Evolutionary conservation across 148 eudicot genomes (phyloP).

Genomic region (Oxyria digyna): DNA sequence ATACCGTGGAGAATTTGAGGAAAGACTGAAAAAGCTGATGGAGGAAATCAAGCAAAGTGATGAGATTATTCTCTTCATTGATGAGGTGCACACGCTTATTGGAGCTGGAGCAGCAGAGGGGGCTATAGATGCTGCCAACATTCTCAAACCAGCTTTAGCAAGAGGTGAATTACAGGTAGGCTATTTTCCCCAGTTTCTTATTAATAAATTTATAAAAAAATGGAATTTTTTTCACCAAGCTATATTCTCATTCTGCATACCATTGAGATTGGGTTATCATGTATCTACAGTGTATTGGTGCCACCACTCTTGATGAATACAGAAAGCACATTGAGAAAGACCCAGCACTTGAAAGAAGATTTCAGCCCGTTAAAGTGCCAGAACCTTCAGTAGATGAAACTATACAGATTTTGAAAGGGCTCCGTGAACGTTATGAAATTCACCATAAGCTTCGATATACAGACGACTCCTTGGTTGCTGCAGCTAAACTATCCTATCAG

Average conservation of each 20-base stretch:
- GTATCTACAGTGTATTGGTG: conserved; percentile 79
- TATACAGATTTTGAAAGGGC: conserved; percentile 76
- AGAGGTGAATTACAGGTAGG: conserved; percentile 91
- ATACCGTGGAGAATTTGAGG: conserved; percentile 94
- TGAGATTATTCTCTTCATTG: conserved; percentile 76
- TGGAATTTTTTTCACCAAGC: too few species aligned
- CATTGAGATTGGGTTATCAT: neutral
- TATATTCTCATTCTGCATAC: too few species aligned
- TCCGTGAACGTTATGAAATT: conserved; percentile 86
- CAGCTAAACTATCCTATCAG: conserved; percentile 16
- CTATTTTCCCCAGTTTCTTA: neutral
- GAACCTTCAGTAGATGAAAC: conserved; percentile 93
- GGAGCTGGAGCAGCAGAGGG: conserved; percentile 98
- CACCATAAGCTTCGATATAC: conserved; percentile 16
- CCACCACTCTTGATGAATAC: conserved; percentile 95
- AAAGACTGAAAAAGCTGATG: conserved; percentile 83
- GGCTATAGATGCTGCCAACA: conserved; percentile 93
- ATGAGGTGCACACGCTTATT: conserved; percentile 90
- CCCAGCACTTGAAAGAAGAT: conserved; percentile 94
- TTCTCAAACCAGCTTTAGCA: conserved; percentile 88
- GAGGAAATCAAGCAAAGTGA: conserved; percentile 87
- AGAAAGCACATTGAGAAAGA: conserved; percentile 93
- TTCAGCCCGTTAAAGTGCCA: conserved; percentile 92
- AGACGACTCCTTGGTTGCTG: conserved; percentile 16
- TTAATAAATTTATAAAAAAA: too few species aligned